Percentiles rank a stretch among this genome's conserved stretches.
phyloP scores from a whole-genome alignment of 2,329 filamentous ascomycete genomes.

The Cyanodermella asteris region DNA sequence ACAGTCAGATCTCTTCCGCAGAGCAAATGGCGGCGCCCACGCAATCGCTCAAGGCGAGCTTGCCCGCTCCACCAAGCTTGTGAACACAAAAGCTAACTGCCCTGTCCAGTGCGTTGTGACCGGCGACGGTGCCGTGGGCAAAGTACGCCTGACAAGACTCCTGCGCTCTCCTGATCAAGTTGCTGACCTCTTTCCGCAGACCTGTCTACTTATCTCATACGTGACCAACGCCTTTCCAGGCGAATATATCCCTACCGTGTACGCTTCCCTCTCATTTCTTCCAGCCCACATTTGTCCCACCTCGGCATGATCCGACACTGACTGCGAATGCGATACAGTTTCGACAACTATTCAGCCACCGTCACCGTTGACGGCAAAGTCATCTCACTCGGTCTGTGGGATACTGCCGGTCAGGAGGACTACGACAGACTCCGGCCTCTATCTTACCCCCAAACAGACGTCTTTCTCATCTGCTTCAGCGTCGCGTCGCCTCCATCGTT shows the following conservation, averaged over 20 bases:
- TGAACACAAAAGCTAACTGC: slow-evolving; percentile 15
- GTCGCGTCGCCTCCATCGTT: slow-evolving; percentile 95
- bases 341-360: slow-evolving; percentile 97
- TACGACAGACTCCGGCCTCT: slow-evolving; percentile 88
- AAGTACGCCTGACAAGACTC: slow-evolving; percentile 40
- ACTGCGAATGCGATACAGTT: slow-evolving; percentile 33
- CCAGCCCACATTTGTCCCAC: slow-evolving; percentile 1
- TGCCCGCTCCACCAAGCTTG: no score
- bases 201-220: slow-evolving; percentile 97
- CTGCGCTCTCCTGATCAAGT: slow-evolving; percentile 1
- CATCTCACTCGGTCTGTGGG: slow-evolving; percentile 90
- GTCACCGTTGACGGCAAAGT: slow-evolving; percentile 98
- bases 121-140: slow-evolving; percentile 96
- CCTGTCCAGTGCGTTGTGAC: slow-evolving; percentile 75
- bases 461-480: slow-evolving; percentile 96
- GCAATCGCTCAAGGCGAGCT: slow-evolving; percentile 69
- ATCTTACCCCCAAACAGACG: slow-evolving; percentile 94
- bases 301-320: background rate
- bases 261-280: slow-evolving; percentile 15
- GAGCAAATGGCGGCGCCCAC: slow-evolving; percentile 68
- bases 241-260: slow-evolving; percentile 98
- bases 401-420: slow-evolving; percentile 97
- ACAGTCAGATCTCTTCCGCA: no score
- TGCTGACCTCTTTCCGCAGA: slow-evolving; percentile 33
- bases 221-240: slow-evolving; percentile 99